Percentiles rank a stretch among this genome's conserved stretches.
These are phyloP conservation scores for Fusarium miscanthi DNA, from an alignment of 2,329 filamentous ascomycete species.

Conservation along the genomic window DNA sequence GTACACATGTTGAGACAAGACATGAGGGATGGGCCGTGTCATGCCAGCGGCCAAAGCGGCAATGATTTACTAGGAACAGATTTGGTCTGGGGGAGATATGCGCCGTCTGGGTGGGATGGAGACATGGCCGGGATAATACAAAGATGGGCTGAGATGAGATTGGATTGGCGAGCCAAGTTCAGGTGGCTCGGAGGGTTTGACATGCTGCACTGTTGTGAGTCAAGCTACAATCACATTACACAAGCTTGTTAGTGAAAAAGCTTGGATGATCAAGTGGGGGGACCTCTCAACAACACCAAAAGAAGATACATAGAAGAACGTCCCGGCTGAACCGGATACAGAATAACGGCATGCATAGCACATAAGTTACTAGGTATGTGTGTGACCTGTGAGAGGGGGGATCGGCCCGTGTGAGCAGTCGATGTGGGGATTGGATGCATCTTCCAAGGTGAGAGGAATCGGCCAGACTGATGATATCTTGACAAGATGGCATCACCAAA, in stretches of 20 bases:
- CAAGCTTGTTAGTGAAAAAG: constrained; percentile 26
- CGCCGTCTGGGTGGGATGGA: constrained; percentile 30
- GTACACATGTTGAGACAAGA: constrained; percentile 13
- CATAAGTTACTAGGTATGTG: not conserved
- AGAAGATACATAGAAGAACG: not conserved
- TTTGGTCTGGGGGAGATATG: constrained; percentile 16
- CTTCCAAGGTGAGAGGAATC: not conserved
- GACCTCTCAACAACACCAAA: constrained; percentile 19
- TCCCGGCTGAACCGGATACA: constrained; percentile 38
- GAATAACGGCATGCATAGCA: not conserved
- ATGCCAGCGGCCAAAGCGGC: constrained; percentile 36
- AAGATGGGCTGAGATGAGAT: constrained; percentile 42
- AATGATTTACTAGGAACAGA: constrained; percentile 39
- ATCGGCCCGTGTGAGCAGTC: constrained; percentile 42
- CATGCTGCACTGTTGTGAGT: not conserved
- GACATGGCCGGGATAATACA: not conserved
- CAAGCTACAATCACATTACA: constrained; percentile 20
- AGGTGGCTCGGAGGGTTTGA: not conserved
- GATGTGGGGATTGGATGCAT: constrained; percentile 17
- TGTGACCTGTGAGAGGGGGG: not conserved
- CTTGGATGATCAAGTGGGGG: constrained; percentile 26
- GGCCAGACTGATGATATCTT: constrained; percentile 25
- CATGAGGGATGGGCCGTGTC: constrained; percentile 9
- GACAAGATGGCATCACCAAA: constrained; percentile 42
- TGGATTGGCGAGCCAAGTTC: constrained; percentile 36